Evolutionary conservation across 148 eudicot species (phyloP), one percentile per base, ranked within the genome.

Genomic region (Hydrangea macrophylla): DNA sequence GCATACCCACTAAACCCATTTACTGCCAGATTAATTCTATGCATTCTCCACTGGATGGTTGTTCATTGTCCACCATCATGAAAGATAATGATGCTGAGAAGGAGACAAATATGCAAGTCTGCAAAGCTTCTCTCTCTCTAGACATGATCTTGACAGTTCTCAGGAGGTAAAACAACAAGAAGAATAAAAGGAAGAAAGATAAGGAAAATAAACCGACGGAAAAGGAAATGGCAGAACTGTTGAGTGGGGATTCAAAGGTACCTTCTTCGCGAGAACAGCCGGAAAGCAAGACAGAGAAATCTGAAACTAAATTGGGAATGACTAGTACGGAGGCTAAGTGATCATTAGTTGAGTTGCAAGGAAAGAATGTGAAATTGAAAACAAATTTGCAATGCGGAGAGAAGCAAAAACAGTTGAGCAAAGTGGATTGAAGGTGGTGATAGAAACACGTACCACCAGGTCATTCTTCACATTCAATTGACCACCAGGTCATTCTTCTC

Each of bases 161-260:
- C 64, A n/a, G 20, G 55, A 50, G 56, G 18, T 48, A 48, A 81
- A 72, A 78, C 23, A 83, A 81, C 67, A 67, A 68, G 55, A 77
- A 62, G 61, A 45, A 67, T 27, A 85, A 86, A 68, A n/a, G n/a
- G n/a, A 88, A 76, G 72, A 90, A 83, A 58, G 76, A 79, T 53
- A 89, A 82, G 66, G 96, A 86, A 75, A 94, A 82, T 85, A 90
- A 88, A 74, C 77, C 77, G 42, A 89, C 76, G 78, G 81, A 84
- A 65, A 86, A 90, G 78, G 90, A 90, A 74, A 64, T 79, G 84
- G 85, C 83, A 2, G 90, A 83, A 60, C 64, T 80, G 32, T 35
- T 78, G 61, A 67, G 75, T 0, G 76, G 65, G 57, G 75, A 70
- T n/a, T 28, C 73, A 28, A 58, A 64, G 61, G 64, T 59, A 13